These are phyloP conservation scores for Salvia splendens DNA, from an alignment of 257 asterid species.

Conservation along the genomic window DNA sequence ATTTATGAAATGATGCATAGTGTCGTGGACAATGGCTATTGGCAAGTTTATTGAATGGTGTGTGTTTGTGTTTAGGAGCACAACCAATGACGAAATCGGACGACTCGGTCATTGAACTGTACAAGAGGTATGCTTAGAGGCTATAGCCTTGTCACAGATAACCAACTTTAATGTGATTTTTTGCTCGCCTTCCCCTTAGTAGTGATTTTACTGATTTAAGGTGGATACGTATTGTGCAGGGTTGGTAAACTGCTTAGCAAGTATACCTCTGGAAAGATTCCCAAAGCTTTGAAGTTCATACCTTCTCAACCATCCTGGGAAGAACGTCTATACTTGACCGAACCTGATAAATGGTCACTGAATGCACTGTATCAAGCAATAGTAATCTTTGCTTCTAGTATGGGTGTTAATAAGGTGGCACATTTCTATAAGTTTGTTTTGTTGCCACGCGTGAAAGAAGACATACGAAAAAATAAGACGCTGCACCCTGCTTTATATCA, in stretches of 20 bases:
- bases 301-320: slow-evolving; percentile 80
- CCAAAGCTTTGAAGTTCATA: slow-evolving; percentile 87
- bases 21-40: not conserved
- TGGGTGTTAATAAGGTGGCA: slow-evolving; percentile 83
- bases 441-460: slow-evolving; percentile 92
- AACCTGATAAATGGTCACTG: slow-evolving; percentile 93
- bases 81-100: slow-evolving; percentile 74
- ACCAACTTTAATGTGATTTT: slow-evolving; percentile 3
- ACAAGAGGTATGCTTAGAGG: slow-evolving; percentile 64
- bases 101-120: slow-evolving; percentile 67
- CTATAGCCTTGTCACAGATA: slow-evolving; percentile 11
- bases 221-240: slow-evolving; percentile 40
- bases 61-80: slow-evolving; percentile 48
- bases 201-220: not conserved
- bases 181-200: not conserved
- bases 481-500: slow-evolving; percentile 85
- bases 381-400: slow-evolving; percentile 84
- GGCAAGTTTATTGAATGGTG: slow-evolving; percentile 4
- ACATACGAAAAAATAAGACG: slow-evolving; percentile 76
- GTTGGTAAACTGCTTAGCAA: slow-evolving; percentile 80
- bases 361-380: slow-evolving; percentile 92
- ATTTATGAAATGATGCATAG: not conserved
- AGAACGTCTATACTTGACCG: slow-evolving; percentile 78
- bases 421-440: slow-evolving; percentile 82
- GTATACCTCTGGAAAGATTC: slow-evolving; percentile 83